These are phyloP conservation scores for Pestalotiopsis sp. DNA, from an alignment of 2,329 filamentous ascomycete species.

Conservation along the genomic window DNA sequence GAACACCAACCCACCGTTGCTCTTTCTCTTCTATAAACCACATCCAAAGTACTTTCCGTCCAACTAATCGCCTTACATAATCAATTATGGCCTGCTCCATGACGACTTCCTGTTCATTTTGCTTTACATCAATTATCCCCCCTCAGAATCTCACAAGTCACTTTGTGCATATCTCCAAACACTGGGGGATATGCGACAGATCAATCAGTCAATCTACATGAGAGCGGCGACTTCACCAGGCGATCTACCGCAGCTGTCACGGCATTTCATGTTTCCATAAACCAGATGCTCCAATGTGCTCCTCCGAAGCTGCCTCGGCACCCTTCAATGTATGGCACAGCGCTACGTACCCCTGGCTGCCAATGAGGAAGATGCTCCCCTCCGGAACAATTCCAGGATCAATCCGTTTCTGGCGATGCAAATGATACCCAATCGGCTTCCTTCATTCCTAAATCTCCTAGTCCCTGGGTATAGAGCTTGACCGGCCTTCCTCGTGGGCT, in stretches of 20 bases:
- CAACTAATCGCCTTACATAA: too few species aligned
- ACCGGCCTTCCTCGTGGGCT: not conserved
- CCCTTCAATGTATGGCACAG: not conserved
- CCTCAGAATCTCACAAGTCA: not conserved
- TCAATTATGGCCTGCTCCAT: too few species aligned
- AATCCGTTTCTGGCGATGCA: not conserved
- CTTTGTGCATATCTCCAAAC: not conserved
- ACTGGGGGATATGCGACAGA: not conserved
- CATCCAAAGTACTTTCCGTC: too few species aligned
- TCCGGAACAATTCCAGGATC: not conserved
- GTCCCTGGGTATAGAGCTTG: not conserved
- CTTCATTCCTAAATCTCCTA: not conserved
- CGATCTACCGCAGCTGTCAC: not conserved
- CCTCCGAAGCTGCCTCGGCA: not conserved
- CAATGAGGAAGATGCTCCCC: not conserved
- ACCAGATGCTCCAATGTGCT: constrained; percentile 7
- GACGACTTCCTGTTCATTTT: too few species aligned
- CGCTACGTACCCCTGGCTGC: not conserved
- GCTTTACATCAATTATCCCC: too few species aligned
- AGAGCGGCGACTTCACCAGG: not conserved
- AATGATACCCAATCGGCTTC: constrained; percentile 1
- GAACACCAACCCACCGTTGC: too few species aligned
- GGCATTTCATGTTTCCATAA: constrained; percentile 12
- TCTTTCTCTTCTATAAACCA: too few species aligned
- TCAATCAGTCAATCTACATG: not conserved